These are phyloP conservation scores for Glarea lozoyensis DNA, from an alignment of 495 filamentous ascomycete genomes.

Conservation along the genomic window DNA sequence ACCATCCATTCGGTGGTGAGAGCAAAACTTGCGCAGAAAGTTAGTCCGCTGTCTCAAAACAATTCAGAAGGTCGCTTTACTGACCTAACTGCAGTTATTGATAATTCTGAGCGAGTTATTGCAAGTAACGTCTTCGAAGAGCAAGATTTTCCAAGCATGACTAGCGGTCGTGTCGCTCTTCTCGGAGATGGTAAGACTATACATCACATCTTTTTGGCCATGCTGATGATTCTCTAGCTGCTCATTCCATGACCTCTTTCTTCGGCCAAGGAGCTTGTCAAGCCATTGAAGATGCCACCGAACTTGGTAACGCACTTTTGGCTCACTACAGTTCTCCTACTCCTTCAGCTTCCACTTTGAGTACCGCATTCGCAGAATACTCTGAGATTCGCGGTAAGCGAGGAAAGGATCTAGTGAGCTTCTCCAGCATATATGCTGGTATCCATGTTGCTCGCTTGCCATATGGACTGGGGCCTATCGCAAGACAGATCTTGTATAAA, in stretches of 20 bases:
- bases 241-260: slow-evolving; percentile 11
- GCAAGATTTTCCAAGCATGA: slow-evolving; percentile 11
- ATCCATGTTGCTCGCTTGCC: background rate
- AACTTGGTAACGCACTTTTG: slow-evolving; percentile 11
- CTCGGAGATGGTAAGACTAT: slow-evolving; percentile 10
- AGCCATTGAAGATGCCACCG: slow-evolving; percentile 18
- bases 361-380: background rate
- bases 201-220: too few relatives aligned
- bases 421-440: background rate
- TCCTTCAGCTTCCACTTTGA: background rate
- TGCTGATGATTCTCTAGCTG: background rate
- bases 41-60: slow-evolving; percentile 4
- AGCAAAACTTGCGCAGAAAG: slow-evolving; percentile 12
- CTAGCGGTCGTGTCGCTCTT: slow-evolving; percentile 10
- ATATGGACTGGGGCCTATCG: background rate
- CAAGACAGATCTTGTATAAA: background rate
- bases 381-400: background rate
- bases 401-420: background rate
- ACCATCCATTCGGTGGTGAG: slow-evolving; percentile 16
- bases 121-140: slow-evolving; percentile 15
- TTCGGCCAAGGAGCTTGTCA: slow-evolving; percentile 17
- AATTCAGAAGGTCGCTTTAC: background rate
- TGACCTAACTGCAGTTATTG: slow-evolving; percentile 5
- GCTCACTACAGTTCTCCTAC: background rate
- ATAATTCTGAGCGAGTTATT: slow-evolving; percentile 12